Evolutionary conservation across 179 eudicot species (phyloP).

Genomic region (Heliamphora pulchella): DNA sequence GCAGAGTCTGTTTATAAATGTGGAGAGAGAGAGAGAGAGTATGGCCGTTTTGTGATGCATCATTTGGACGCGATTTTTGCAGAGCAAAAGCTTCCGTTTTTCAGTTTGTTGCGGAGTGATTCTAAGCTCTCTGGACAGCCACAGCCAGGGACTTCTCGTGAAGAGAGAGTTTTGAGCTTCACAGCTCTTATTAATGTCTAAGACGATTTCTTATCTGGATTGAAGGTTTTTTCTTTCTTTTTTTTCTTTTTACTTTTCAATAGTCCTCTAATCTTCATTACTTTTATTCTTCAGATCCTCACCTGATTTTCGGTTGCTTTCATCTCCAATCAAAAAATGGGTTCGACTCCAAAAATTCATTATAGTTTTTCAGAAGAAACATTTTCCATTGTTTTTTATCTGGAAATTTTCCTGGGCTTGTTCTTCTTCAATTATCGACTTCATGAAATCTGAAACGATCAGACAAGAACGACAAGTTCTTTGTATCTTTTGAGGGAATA

Average conservation of each 20-base stretch:
- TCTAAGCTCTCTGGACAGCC: conserved; percentile 1
- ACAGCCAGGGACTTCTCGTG: no score
- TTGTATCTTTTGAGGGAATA: neutral
- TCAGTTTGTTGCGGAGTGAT: conserved; percentile 6
- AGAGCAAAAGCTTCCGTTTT: conserved; percentile 17
- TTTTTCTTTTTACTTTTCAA: neutral
- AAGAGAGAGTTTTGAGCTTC: no score
- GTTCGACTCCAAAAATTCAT: neutral
- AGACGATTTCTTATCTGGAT: neutral
- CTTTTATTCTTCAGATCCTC: neutral
- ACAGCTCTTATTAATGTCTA: neutral
- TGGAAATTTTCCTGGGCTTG: neutral
- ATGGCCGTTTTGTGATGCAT: conserved; percentile 10
- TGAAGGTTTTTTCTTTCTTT: neutral
- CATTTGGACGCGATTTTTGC: conserved; percentile 5
- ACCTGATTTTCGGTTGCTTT: neutral
- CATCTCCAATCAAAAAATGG: neutral
- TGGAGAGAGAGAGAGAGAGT: neutral
- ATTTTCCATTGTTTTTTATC: neutral
- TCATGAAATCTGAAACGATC: neutral
- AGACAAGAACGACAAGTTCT: neutral
- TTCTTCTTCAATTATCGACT: neutral
- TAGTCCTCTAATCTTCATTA: no score
- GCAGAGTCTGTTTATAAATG: no score
- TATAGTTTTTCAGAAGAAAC: neutral